Percentiles rank a stretch among this genome's conserved stretches.
Conservation (phyloP, 805 yeast species). For the Lachancea kluyveri region DNA sequence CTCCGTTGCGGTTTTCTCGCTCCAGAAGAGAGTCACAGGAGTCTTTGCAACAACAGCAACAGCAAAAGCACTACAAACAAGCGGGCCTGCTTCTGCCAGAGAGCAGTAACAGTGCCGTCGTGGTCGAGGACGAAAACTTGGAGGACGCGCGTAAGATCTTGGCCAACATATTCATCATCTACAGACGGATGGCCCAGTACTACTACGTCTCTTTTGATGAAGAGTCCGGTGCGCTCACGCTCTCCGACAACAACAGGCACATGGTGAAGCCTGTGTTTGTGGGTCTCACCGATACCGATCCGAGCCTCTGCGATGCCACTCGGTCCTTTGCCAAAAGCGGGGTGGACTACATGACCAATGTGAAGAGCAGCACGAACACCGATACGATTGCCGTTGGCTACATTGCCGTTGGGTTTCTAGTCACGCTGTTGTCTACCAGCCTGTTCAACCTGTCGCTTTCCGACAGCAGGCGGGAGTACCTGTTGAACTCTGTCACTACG, state of each 20-base stretch:
- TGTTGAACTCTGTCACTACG: constrained; percentile 35
- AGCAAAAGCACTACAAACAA: no score
- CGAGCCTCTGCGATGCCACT: constrained; percentile 31
- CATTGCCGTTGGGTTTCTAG: constrained; percentile 28
- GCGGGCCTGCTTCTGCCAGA: no score
- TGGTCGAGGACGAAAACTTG: constrained; percentile 9
- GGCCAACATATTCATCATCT: constrained; percentile 27
- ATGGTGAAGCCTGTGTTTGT: constrained; percentile 35
- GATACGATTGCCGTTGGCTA: constrained; percentile 28
- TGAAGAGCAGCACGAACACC: constrained; percentile 23
- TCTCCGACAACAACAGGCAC: constrained; percentile 19
- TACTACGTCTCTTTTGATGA: constrained; percentile 21
- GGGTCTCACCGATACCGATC: constrained; percentile 34
- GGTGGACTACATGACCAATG: constrained; percentile 24
- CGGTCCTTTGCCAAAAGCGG: constrained; percentile 32
- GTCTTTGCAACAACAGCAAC: constrained; percentile 3
- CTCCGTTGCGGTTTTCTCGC: constrained; percentile 7
- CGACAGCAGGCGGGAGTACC: constrained; percentile 28
- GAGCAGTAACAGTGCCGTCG: background rate
- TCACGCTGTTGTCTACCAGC: constrained; percentile 34
- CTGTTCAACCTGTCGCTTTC: constrained; percentile 27
- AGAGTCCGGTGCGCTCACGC: constrained; percentile 14
- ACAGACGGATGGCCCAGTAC: constrained; percentile 22
- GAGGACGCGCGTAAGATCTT: constrained; percentile 24
- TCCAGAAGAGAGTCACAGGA: constrained; percentile 8